Percentiles rank a stretch among this genome's conserved stretches.
These are phyloP conservation scores for Apiotrichum brassicae DNA, from an alignment of 1,284 basidiomycete species.

Conservation along the genomic window DNA sequence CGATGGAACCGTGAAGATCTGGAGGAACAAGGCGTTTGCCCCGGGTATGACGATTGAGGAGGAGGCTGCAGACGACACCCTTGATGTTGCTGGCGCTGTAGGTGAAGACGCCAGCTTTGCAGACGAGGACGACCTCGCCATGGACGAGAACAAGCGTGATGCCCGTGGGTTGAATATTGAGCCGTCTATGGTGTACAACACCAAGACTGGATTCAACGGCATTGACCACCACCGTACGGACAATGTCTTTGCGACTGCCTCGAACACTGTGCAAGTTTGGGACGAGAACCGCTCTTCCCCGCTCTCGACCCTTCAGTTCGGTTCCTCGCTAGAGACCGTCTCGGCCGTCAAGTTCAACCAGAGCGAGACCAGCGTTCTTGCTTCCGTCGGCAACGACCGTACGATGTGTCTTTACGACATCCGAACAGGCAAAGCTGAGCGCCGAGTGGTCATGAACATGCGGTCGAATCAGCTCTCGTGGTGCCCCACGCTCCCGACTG, in stretches of 20 bases:
- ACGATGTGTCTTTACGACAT: conserved; percentile 96
- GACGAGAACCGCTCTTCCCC: conserved; percentile 83
- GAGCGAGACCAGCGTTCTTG: conserved; percentile 86
- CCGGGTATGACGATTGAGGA: conserved; percentile 39
- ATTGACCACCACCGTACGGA: conserved; percentile 90
- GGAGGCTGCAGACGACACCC: conserved; percentile 37
- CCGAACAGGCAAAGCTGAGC: conserved; percentile 88
- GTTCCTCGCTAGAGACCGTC: conserved; percentile 77
- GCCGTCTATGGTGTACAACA: conserved; percentile 68
- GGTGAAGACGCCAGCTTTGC: conserved; percentile 40
- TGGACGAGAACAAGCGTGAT: conserved; percentile 40
- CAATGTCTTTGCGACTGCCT: conserved; percentile 86
- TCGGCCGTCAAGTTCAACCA: conserved; percentile 86
- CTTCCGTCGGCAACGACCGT: conserved; percentile 86
- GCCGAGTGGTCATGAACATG: conserved; percentile 87
- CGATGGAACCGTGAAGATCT: conserved; percentile 86
- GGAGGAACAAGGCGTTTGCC: conserved; percentile 55
- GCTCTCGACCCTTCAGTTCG: conserved; percentile 73
- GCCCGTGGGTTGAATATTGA: conserved; percentile 36
- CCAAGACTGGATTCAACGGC: conserved; percentile 82
- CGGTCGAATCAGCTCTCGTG: conserved; percentile 82
- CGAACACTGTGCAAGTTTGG: conserved; percentile 92
- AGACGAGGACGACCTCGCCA: conserved; percentile 41
- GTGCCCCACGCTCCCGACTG: conserved; percentile 92
- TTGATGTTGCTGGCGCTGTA: conserved; percentile 40